Evolutionary conservation across 2,329 filamentous ascomycete genomes (phyloP), one percentile per base, ranked within the genome.

Genomic region (Cryphonectria naterciae): DNA sequence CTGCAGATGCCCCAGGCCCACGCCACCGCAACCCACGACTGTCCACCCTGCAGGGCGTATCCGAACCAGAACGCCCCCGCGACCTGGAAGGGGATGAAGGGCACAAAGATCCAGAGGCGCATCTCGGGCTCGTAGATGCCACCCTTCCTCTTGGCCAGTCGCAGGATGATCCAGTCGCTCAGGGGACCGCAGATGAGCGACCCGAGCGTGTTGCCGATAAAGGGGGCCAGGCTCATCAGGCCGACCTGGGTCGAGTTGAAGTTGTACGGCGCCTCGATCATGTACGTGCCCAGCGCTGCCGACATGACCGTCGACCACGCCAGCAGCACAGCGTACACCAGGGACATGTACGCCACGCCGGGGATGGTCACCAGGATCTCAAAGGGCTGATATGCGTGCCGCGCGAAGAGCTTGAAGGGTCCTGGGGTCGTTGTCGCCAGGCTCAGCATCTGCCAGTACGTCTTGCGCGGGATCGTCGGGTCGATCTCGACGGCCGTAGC

Each of bases 41-140:
- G 64, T 46, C 72, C 72, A 2, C 39, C 70, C 43, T 73, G 72
- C 49, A 73, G 70, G 17, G 72, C 72, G 35, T 73, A 72, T 13
- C 72, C 72, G 35, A 72, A 73, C 72, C 72, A 73, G 25, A 73
- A 73, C 7, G 72, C 67, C 25, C 72, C 72, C 19, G 72, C 72
- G 13, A 73, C 67, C 43, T 73, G 72, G 60, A 73, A 73, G 17
- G 72, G 35, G 1, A 77, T 77, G 5, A 79, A 79, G 6, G 72
- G 72, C 17, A 73, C 72, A 17, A 73, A 72, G 7, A 72, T 22
- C 70, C 70, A 81, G 22, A 81, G 72, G 7, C 80, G 76, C 75
- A 81, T 82, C 65, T 82, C 80, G 0, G 80, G 80, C 68, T 81
- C 80, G 66, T 80, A 81, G 65, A 79, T 79, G 19, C 80, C 80